Evolutionary conservation across 2,329 filamentous ascomycete species (phyloP).

Genomic region (Aspergillus latus): DNA sequence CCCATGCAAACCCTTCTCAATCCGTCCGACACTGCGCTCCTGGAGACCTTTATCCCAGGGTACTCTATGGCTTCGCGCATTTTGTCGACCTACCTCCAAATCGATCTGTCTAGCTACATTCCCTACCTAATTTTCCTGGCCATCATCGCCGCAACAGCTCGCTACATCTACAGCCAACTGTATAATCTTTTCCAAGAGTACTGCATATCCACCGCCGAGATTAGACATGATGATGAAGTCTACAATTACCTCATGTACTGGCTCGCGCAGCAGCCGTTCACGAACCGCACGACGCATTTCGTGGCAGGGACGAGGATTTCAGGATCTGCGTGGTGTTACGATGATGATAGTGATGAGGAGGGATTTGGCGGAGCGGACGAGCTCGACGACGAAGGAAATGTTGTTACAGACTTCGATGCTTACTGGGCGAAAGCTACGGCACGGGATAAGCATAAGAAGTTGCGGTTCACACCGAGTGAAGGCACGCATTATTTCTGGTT

Average conservation of each 20-base stretch:
- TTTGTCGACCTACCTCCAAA: constrained; percentile 57
- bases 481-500: constrained; percentile 71
- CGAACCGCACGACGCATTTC: constrained; percentile 60
- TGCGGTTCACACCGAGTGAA: constrained; percentile 64
- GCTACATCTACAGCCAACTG: constrained; percentile 53
- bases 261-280: constrained; percentile 64
- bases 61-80: constrained; percentile 59
- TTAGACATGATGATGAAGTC: constrained; percentile 69
- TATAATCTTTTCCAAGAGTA: constrained; percentile 53
- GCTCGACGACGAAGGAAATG: constrained; percentile 29
- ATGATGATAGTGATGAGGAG: constrained; percentile 26
- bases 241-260: constrained; percentile 72
- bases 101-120: constrained; percentile 64
- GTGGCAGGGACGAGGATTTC: constrained; percentile 64
- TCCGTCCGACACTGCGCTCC: constrained; percentile 30
- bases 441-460: constrained; percentile 36
- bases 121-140: constrained; percentile 56
- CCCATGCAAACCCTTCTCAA: constrained; percentile 12
- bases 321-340: constrained; percentile 30
- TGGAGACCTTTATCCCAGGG: constrained; percentile 67
- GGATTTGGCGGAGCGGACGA: constrained; percentile 26
- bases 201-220: constrained; percentile 65
- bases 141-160: constrained; percentile 52
- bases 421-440: constrained; percentile 43
- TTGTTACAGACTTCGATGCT: constrained; percentile 41